These are phyloP conservation scores for Marasmius tenuissimus DNA, from an alignment of 1,284 basidiomycete genomes.

Conservation along the genomic window DNA sequence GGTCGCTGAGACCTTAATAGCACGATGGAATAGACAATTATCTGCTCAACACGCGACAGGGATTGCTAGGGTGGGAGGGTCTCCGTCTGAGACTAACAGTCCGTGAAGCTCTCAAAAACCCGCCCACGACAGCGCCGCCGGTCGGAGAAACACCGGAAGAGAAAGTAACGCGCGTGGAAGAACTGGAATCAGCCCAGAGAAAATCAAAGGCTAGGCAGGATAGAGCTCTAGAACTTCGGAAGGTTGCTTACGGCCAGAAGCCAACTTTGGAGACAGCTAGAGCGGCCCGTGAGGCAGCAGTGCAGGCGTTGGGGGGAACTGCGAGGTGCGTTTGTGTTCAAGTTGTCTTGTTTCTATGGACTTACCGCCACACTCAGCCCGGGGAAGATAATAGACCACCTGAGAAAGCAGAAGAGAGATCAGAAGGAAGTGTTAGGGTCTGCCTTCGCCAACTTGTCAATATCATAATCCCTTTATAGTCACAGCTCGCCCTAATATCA, in stretches of 20 bases:
- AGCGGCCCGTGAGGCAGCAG: conserved; percentile 3
- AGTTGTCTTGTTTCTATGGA: not conserved
- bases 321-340: conserved; percentile 2
- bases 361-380: not conserved
- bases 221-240: conserved; percentile 1
- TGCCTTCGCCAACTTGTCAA: not conserved
- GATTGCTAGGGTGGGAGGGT: conserved; percentile 71
- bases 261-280: conserved; percentile 9
- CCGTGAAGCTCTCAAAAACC: conserved; percentile 40
- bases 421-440: not conserved
- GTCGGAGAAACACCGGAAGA: not conserved
- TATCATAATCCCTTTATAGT: not conserved
- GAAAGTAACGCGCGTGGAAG: not conserved
- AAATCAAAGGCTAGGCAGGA: conserved; percentile 1
- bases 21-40: conserved; percentile 82
- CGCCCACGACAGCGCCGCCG: not conserved
- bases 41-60: conserved; percentile 62
- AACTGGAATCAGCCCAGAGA: not conserved
- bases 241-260: not conserved
- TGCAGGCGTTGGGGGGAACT: conserved; percentile 5
- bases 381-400: not conserved
- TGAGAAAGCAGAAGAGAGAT: not conserved
- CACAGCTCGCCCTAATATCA: no score
- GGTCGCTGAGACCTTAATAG: conserved; percentile 32
- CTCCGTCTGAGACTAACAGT: conserved; percentile 69